Evolutionary conservation across 768 basidiomycete genomes (phyloP).

Genomic region (Lactarius hatsudake): DNA sequence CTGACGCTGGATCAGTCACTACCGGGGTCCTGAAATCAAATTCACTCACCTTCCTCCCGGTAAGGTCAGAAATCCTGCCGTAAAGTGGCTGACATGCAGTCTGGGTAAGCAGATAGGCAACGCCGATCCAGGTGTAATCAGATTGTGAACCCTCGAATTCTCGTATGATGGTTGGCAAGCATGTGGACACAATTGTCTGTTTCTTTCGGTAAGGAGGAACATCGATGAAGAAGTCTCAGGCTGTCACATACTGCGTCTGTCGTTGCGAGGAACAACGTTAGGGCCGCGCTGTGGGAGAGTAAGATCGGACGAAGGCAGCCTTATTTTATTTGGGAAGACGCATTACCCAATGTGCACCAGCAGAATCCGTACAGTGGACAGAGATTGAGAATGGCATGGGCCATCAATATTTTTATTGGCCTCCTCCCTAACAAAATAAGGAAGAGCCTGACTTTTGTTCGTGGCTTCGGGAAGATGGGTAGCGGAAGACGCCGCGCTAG

Average conservation of each 20-base stretch:
- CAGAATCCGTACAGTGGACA: slow-evolving; percentile 24
- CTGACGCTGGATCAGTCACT: slow-evolving; percentile 38
- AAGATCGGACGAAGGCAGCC: slow-evolving; percentile 9
- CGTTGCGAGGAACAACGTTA: slow-evolving; percentile 81
- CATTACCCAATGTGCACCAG: slow-evolving; percentile 27
- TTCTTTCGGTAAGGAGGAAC: slow-evolving; percentile 9
- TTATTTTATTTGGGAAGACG: slow-evolving; percentile 9
- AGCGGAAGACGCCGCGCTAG: slow-evolving; percentile 16
- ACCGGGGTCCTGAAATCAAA: slow-evolving; percentile 9
- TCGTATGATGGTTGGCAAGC: slow-evolving; percentile 74
- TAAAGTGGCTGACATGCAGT: slow-evolving; percentile 84
- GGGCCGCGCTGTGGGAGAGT: slow-evolving; percentile 54
- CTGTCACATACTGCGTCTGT: slow-evolving; percentile 67
- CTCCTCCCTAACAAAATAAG: slow-evolving; percentile 6
- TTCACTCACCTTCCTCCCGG: slow-evolving; percentile 67
- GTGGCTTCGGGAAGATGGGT: slow-evolving; percentile 20
- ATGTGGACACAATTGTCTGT: slow-evolving; percentile 76
- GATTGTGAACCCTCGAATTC: slow-evolving; percentile 63
- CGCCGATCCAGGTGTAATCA: slow-evolving; percentile 85
- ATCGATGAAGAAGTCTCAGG: slow-evolving; percentile 9
- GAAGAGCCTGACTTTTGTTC: slow-evolving; percentile 9
- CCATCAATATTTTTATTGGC: slow-evolving; percentile 5
- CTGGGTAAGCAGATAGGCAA: slow-evolving; percentile 82
- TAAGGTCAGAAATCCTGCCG: slow-evolving; percentile 73
- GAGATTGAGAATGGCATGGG: slow-evolving; percentile 10